Evolutionary conservation across 2,329 filamentous ascomycete genomes (phyloP), one percentile per base, ranked within the genome.

Genomic region (Penicillium corylophilum): DNA sequence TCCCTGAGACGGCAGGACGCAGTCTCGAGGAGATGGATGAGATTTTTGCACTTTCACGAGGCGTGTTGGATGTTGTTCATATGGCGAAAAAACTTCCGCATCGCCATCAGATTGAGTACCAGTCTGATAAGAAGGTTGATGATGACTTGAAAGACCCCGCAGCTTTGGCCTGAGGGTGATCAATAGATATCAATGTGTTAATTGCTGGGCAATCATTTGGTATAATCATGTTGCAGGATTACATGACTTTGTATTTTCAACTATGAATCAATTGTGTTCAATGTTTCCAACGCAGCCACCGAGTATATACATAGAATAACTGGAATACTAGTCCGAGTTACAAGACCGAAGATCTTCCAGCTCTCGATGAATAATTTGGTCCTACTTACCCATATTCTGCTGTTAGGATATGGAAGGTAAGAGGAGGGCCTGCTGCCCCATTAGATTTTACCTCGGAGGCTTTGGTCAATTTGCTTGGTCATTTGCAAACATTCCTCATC

Each of bases 401-500:
- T 12, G 16, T 36, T 36, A 36, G 16, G 16, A 20, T 20, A 20
- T 9, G 4, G 3, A 36, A 36, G 18, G 16, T 20, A 10, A 3
- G 3, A 10, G 7, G 9, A 10, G 26, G 7, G 26, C 26, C 9
- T 10, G 20, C n/a, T 33, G 15, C 29, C 15, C 10, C 16, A 36
- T 9, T 5, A 20, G 9, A 20, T 20, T 20, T 36, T 12, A 18
- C 31, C 31, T 39, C 57, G 66, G 22, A 68, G 47, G 36, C 59
- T 61, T 29, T 50, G 45, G 23, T 68, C 64, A n/a, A 69, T 59
- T 7, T 61, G 50, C 36, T 60, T 62, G 7, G 64, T 56, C 48
- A 63, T 61, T 16, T 57, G 51, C 29, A 69, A 41, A 41, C 65
- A 67, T 44, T 68, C 65, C 39, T 69, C 66, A 46, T 68, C 66